phyloP scores from a whole-genome alignment of 106 monocot genomes.

The Allium sativum region DNA sequence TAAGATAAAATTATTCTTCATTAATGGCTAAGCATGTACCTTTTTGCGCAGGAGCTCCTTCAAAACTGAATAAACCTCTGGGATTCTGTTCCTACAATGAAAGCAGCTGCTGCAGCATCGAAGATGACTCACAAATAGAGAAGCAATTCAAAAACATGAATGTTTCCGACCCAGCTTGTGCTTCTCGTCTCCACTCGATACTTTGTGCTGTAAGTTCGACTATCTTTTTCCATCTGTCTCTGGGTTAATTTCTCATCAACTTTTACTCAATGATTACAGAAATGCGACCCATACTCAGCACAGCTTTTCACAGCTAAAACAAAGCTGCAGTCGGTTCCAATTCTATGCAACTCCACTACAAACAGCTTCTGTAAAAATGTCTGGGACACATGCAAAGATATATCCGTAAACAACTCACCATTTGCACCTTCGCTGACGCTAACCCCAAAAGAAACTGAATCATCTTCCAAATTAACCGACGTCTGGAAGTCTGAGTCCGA shows the following conservation, averaged over 20 bases:
- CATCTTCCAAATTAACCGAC: constrained; percentile 58
- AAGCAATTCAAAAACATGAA: constrained; percentile 53
- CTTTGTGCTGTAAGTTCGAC: constrained; percentile 43
- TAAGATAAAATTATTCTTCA: not conserved
- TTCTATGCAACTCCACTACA: constrained; percentile 60
- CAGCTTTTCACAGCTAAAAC: constrained; percentile 34
- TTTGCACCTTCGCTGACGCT: constrained; percentile 50
- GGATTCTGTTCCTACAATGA: constrained; percentile 63
- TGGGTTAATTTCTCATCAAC: not conserved
- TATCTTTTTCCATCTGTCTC: not conserved
- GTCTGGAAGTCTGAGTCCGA: constrained; percentile 70
- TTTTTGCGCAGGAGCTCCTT: constrained; percentile 49
- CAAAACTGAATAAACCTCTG: constrained; percentile 32
- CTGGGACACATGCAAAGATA: constrained; percentile 76
- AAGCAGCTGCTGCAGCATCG: constrained; percentile 63
- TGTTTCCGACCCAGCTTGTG: constrained; percentile 51
- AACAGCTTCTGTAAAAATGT: constrained; percentile 50
- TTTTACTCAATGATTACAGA: constrained; percentile 23
- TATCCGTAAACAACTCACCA: constrained; percentile 49
- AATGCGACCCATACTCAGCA: constrained; percentile 82
- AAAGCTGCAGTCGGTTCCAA: constrained; percentile 37
- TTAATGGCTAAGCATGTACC: not conserved
- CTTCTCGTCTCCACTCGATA: constrained; percentile 27
- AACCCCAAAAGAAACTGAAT: constrained; percentile 9
- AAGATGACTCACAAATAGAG: constrained; percentile 38